These are phyloP conservation scores for Chenopodium album DNA, from an alignment of 148 eudicot species.

Conservation along the genomic window DNA sequence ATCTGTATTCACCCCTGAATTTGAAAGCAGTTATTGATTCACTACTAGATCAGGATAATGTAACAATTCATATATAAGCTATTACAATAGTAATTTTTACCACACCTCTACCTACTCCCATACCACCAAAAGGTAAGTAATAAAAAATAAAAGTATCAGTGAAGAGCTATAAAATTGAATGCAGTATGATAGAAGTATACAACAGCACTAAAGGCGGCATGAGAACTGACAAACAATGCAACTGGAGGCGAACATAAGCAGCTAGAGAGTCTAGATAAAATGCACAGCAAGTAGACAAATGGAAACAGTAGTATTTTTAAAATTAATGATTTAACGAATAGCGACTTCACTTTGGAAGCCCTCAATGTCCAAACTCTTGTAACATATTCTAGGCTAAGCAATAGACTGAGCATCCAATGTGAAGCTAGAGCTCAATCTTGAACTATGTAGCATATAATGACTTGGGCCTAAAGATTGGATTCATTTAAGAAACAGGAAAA, in stretches of 20 bases:
- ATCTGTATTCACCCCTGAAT: conserved; percentile 60
- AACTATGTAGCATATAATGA: no score
- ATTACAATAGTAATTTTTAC: background rate
- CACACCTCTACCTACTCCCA: background rate
- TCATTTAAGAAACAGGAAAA: no score
- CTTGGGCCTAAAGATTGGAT: no score
- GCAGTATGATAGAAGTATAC: background rate
- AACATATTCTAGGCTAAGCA: no score
- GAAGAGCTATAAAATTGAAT: background rate
- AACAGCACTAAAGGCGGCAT: background rate
- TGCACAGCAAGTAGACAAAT: background rate
- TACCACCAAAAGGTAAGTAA: background rate
- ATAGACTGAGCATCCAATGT: background rate
- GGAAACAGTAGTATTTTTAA: background rate
- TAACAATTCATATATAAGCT: background rate
- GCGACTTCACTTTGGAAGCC: background rate
- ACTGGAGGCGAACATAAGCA: background rate
- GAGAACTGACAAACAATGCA: background rate
- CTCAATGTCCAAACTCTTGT: background rate
- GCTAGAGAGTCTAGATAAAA: background rate
- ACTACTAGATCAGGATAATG: background rate
- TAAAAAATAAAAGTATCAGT: background rate
- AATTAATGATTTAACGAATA: background rate
- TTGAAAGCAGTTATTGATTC: background rate
- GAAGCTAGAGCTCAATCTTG: background rate